Evolutionary conservation across 768 basidiomycete species (phyloP).

Genomic region (Sarcomyxa edulis): DNA sequence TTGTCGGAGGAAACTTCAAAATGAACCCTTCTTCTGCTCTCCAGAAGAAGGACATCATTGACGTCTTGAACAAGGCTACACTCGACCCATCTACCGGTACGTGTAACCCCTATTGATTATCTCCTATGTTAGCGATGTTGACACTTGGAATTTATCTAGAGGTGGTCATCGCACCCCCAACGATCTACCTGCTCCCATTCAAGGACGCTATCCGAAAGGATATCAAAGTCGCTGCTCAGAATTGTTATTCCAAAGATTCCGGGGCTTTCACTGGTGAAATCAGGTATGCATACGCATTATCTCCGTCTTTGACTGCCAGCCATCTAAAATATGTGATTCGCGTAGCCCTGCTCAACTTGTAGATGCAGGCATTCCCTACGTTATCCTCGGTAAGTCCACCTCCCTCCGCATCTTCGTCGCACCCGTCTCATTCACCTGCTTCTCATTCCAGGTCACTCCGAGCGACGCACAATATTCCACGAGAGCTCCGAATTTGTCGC

Average conservation of each 20-base stretch:
- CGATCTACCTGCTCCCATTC: conserved; percentile 80
- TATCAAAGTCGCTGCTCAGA: conserved; percentile 85
- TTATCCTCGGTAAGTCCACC: conserved; percentile 69
- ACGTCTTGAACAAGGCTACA: conserved; percentile 70
- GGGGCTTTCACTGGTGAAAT: conserved; percentile 98
- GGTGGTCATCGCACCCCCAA: conserved; percentile 75
- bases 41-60: conserved; percentile 61
- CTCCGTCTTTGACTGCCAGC: conserved; percentile 2
- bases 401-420: not conserved
- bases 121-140: not conserved
- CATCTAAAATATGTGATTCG: not conserved
- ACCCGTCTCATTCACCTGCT: conserved; percentile 4
- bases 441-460: conserved; percentile 73
- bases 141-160: not conserved
- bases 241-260: conserved; percentile 75
- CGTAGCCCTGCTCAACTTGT: conserved; percentile 74
- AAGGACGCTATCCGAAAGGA: conserved; percentile 56
- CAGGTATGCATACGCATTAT: conserved; percentile 45
- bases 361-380: conserved; percentile 85
- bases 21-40: conserved; percentile 78
- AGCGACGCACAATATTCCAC: conserved; percentile 89
- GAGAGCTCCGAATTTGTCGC: conserved; percentile 84
- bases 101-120: conserved; percentile 11
- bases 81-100: conserved; percentile 75
- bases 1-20: conserved; percentile 98